Conservation (phyloP, 1,139 yeast genomes). For the Candida dubliniensis region DNA sequence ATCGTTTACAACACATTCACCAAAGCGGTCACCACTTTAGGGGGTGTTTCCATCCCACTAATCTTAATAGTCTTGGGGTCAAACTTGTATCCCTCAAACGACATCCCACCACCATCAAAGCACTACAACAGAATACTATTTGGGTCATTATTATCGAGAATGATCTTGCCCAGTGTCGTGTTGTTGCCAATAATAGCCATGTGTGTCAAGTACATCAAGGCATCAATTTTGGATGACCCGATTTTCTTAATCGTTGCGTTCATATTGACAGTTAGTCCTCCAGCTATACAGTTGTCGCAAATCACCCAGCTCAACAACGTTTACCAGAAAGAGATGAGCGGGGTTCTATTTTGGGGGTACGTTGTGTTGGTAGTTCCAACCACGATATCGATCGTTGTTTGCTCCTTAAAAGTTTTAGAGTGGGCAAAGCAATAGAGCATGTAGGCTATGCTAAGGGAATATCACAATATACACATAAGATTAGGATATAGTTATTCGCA, state of each 20-base stretch:
- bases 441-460: no score
- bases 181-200: constrained; percentile 68
- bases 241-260: constrained; percentile 77
- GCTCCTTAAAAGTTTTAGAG: constrained; percentile 64
- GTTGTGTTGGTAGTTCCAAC: constrained; percentile 74
- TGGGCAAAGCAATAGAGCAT: constrained; percentile 30
- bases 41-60: constrained; percentile 86
- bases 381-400: constrained; percentile 70
- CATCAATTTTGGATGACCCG: constrained; percentile 81
- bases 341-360: constrained; percentile 86
- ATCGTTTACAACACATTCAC: constrained; percentile 79
- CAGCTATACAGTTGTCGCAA: constrained; percentile 82
- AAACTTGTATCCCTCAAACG: constrained; percentile 67
- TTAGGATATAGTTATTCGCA: no score
- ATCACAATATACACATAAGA: no score
- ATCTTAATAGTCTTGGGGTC: constrained; percentile 74
- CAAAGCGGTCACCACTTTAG: constrained; percentile 73
- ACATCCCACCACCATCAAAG: constrained; percentile 62
- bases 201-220: constrained; percentile 61
- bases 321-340: constrained; percentile 81
- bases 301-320: constrained; percentile 76
- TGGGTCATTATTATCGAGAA: constrained; percentile 70
- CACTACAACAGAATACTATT: constrained; percentile 59
- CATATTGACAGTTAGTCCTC: constrained; percentile 74
- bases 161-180: constrained; percentile 71